Evolutionary conservation across 1,284 basidiomycete species (phyloP), one percentile per base, ranked within the genome.

Genomic region (Uromyces viciae-fabae): DNA sequence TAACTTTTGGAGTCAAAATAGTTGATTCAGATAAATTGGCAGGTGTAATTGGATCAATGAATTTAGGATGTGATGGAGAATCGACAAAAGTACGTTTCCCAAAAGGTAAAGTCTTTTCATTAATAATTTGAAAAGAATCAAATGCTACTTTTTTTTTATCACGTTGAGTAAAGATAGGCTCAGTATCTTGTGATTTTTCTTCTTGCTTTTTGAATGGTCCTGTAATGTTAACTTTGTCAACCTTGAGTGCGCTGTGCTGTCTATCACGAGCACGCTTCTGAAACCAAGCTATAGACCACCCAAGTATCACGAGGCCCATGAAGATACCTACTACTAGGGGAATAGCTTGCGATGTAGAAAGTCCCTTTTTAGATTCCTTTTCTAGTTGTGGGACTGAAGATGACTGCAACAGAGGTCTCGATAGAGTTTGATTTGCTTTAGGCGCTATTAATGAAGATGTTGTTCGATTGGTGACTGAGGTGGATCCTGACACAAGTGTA

Each of bases 201-300:
- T 74, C 56, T 5, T 43, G 68, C 36, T 77, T 77, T 49, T 64
- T 68, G 40, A 79, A 69, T n/a, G 49, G 76, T 19, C 76, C 76
- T 33, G 42, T 71, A 46, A 79, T 49, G 40, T 42, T 71, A 46
- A 79, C 25, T 42, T 79, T 79, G 28, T 79, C 54, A 31, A 71
- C 52, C 11, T 68, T 73, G 31, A 33, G 71, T 2, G 31, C n/a
- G 49, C 33, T 25, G 36, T 28, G 38, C 22, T 14, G 36, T 52
- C 31, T 46, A 11, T 11, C 5, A 11, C 33, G 71, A 52, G 46
- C 36, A 17, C 71, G 71, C 46, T 36, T 71, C 25, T 28, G 68
- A 43, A 25, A 71, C 68, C 68, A 71, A 33, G 43, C 28, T 52
- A 71, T 22, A 43, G 52, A 71, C 17, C 36, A 71, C 25, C 43